phyloP scores from a whole-genome alignment of 202 grass and related monocot species.

The Saccharum hybrid region DNA sequence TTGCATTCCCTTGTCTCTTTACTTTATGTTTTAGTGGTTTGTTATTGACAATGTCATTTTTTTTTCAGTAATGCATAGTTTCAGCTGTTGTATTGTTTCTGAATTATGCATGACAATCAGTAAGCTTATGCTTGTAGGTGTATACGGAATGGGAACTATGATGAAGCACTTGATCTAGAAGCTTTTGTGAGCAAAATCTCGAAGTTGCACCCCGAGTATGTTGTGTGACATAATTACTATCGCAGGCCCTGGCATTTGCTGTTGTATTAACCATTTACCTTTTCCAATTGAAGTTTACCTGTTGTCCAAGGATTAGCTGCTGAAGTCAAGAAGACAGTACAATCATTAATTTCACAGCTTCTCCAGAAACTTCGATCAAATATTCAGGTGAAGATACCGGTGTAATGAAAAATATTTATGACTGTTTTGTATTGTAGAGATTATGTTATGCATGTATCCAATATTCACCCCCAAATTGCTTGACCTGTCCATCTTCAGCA shows the following conservation, averaged over 20 bases:
- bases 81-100: conserved; percentile 15
- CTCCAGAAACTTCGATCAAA: conserved; percentile 97
- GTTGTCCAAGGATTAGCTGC: conserved; percentile 88
- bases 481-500: conserved; percentile 17
- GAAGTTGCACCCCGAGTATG: conserved; percentile 95
- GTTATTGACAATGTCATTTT: conserved; percentile 19
- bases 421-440: conserved; percentile 8
- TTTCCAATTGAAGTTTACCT: conserved; percentile 83
- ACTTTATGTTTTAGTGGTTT: conserved; percentile 37
- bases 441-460: background rate
- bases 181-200: conserved; percentile 87
- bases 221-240: conserved; percentile 26
- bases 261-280: conserved; percentile 46
- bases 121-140: conserved; percentile 62
- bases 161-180: conserved; percentile 98
- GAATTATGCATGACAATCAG: conserved; percentile 13
- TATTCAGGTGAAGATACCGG: conserved; percentile 68
- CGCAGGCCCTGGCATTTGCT: conserved; percentile 1
- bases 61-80: conserved; percentile 14
- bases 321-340: conserved; percentile 92
- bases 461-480: background rate
- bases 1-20: conserved; percentile 22
- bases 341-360: conserved; percentile 95
- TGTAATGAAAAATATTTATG: conserved; percentile 17
- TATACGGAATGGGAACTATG: conserved; percentile 98